phyloP scores from a whole-genome alignment of 495 filamentous ascomycete species.

The Cryomyces antarcticus region DNA sequence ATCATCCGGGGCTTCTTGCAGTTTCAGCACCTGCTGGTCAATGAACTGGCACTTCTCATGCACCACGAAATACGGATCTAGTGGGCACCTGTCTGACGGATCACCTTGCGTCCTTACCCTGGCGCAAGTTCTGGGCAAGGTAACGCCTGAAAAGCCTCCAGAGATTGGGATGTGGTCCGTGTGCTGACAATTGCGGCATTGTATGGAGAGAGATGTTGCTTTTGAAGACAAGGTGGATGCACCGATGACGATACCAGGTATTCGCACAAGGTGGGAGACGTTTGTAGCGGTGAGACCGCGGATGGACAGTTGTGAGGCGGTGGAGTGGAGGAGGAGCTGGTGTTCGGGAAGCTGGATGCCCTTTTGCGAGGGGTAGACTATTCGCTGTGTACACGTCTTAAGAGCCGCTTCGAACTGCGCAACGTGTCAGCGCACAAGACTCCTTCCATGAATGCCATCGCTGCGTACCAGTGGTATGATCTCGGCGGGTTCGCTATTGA shows the following conservation, averaged over 20 bases:
- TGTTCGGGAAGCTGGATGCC: conserved; percentile 64
- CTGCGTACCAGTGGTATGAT: conserved; percentile 68
- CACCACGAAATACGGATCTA: conserved; percentile 88
- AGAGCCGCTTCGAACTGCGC: conserved; percentile 75
- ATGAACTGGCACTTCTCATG: conserved; percentile 93
- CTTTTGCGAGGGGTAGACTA: conserved; percentile 61
- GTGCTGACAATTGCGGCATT: conserved; percentile 75
- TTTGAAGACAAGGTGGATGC: conserved; percentile 94
- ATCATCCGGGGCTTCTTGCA: conserved; percentile 95
- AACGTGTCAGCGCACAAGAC: conserved; percentile 1
- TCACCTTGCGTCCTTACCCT: conserved; percentile 37
- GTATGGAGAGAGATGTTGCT: conserved; percentile 65
- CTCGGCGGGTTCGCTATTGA: conserved; percentile 78
- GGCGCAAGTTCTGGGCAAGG: conserved; percentile 61
- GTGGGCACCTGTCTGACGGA: conserved; percentile 49
- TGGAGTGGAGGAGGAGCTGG: conserved; percentile 89
- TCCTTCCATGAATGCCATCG: background rate
- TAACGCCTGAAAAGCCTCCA: conserved; percentile 70
- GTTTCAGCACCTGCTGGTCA: conserved; percentile 94
- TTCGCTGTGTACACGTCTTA: conserved; percentile 74
- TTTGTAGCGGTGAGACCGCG: conserved; percentile 82
- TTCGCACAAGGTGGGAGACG: conserved; percentile 85
- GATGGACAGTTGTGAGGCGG: conserved; percentile 75
- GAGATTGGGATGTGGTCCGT: conserved; percentile 48
- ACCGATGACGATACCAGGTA: conserved; percentile 94